Evolutionary conservation across 1,284 basidiomycete genomes (phyloP).

Genomic region (Heterobasidion annosum): DNA sequence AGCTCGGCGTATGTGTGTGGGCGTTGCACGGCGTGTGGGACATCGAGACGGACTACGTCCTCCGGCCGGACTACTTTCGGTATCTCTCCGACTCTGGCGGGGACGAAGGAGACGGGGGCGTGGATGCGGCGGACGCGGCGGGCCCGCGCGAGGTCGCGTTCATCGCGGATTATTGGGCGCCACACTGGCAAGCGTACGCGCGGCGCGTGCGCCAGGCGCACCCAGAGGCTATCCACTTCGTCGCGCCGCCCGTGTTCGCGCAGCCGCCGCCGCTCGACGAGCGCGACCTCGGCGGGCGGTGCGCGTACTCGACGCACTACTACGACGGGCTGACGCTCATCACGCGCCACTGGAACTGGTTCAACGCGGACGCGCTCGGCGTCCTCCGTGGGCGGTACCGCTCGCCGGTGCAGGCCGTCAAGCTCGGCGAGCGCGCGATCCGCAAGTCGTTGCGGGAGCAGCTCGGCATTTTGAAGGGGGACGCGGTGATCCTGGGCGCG

Average conservation of each 20-base stretch:
- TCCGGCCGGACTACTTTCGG: constrained; percentile 77
- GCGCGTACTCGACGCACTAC: constrained; percentile 82
- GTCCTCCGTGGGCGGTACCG: constrained; percentile 84
- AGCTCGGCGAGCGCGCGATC: constrained; percentile 77
- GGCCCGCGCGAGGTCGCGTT: constrained; percentile 47
- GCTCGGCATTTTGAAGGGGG: constrained; percentile 71
- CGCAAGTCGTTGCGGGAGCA: constrained; percentile 80
- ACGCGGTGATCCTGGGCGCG: constrained; percentile 57
- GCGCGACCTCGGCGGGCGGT: constrained; percentile 59
- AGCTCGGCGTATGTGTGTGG: constrained; percentile 85
- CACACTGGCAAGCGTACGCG: constrained; percentile 66
- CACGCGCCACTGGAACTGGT: constrained; percentile 90
- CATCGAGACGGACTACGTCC: constrained; percentile 52
- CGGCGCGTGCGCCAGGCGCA: constrained; percentile 64
- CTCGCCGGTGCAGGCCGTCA: constrained; percentile 58
- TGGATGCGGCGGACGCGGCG: constrained; percentile 2
- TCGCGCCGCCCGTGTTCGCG: constrained; percentile 91
- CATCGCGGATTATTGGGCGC: constrained; percentile 76
- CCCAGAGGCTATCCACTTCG: constrained; percentile 82
- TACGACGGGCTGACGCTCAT: constrained; percentile 89
- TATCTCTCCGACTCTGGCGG: constrained; percentile 25
- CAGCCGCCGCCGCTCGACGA: constrained; percentile 62
- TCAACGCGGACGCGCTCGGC: constrained; percentile 94
- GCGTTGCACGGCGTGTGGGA: constrained; percentile 95
- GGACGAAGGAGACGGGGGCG: not conserved